Conservation (phyloP, 257 asterid species). For the Solanum chmielewskii region DNA sequence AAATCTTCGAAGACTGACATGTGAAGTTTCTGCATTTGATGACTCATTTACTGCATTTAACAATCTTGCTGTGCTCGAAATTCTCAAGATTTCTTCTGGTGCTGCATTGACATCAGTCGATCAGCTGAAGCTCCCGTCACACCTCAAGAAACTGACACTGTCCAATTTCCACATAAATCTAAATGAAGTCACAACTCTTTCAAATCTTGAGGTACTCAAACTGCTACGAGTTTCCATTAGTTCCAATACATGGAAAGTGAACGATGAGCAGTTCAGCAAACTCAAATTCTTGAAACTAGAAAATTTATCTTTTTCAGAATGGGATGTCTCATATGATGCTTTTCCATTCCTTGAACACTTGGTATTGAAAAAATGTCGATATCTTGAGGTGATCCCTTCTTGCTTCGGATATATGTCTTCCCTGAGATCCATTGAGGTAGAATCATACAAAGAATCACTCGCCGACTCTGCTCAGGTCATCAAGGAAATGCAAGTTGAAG, state of each 20-base stretch:
- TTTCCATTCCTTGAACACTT: neutral
- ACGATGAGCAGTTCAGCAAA: neutral
- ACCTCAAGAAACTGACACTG: neutral
- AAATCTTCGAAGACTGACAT: neutral
- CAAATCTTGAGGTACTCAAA: neutral
- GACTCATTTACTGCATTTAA: neutral
- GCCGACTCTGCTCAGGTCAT: neutral
- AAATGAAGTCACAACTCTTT: neutral
- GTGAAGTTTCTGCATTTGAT: neutral
- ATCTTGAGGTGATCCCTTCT: neutral
- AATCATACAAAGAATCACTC: neutral
- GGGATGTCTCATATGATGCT: neutral
- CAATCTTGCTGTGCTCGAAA: neutral
- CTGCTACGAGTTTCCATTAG: neutral
- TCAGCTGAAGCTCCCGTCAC: neutral
- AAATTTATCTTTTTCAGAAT: neutral
- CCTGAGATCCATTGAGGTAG: neutral
- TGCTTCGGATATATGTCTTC: neutral
- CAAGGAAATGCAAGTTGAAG: neutral
- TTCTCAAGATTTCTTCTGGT: neutral
- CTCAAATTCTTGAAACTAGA: neutral
- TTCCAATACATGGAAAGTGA: neutral
- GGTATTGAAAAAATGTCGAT: neutral
- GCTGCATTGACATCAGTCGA: neutral
- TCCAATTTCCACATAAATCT: neutral